Conservation (phyloP, 208 protist species). For the Naegleria lovaniensis region DNA sequence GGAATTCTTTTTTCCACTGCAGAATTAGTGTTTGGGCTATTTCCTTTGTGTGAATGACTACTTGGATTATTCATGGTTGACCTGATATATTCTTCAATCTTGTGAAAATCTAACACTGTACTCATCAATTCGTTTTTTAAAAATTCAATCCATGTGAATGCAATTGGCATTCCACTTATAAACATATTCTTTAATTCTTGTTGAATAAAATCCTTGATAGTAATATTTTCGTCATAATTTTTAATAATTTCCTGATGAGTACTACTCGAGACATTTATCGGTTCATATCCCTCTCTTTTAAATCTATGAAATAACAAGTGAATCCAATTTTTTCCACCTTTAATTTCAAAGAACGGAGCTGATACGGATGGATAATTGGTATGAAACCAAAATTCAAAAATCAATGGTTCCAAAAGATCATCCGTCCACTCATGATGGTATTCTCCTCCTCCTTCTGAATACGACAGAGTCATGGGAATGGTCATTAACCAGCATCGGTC, state of each 20-base stretch:
- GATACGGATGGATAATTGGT: not conserved
- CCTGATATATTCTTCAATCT: not conserved
- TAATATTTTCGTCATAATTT: not conserved
- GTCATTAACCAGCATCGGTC: not conserved
- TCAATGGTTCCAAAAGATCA: not conserved
- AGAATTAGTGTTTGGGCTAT: not conserved
- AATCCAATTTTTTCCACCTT: not conserved
- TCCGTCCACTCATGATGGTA: not conserved
- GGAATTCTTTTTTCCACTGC: not conserved
- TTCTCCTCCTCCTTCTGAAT: no score
- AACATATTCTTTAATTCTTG: not conserved
- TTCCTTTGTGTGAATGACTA: no score
- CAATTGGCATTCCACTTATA: not conserved
- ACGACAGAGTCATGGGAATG: not conserved
- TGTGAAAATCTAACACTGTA: not conserved
- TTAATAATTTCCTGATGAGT: not conserved
- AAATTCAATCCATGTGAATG: slow-evolving; percentile 12
- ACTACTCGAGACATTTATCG: not conserved
- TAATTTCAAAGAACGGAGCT: not conserved
- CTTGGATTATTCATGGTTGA: not conserved
- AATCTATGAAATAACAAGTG: not conserved
- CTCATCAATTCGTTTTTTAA: not conserved
- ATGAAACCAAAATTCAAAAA: slow-evolving; percentile 14
- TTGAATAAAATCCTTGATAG: not conserved
- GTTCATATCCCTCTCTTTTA: not conserved